These are phyloP conservation scores for Rubus parviflorus DNA, from an alignment of 306 rosid genomes.

Conservation along the genomic window DNA sequence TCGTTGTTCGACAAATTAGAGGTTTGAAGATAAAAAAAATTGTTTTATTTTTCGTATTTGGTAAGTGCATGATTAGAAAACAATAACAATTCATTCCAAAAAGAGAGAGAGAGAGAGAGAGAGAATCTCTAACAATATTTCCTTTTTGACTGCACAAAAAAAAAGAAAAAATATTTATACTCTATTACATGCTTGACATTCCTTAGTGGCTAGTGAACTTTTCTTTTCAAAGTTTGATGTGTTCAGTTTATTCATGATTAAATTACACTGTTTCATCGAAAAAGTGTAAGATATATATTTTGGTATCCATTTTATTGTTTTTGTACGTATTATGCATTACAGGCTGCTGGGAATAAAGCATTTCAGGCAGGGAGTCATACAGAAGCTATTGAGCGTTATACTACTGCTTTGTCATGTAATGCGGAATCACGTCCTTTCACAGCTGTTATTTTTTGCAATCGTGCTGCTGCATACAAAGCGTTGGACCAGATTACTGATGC, in stretches of 20 bases:
- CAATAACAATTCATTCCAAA: too few species aligned
- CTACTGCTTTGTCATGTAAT: slow-evolving; percentile 77
- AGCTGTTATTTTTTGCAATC: slow-evolving; percentile 93
- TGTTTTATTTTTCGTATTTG: too few species aligned
- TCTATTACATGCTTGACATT: not conserved
- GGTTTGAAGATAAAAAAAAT: too few species aligned
- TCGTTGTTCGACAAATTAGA: too few species aligned
- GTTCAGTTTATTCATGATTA: not conserved
- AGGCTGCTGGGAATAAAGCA: slow-evolving; percentile 97
- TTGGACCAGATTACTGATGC: slow-evolving; percentile 88
- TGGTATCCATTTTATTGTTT: slow-evolving; percentile 16
- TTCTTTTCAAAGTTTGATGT: not conserved
- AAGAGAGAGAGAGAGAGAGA: too few species aligned
- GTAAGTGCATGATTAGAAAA: too few species aligned
- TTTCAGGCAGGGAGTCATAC: slow-evolving; percentile 78
- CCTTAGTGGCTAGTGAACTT: not conserved
- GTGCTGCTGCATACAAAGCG: slow-evolving; percentile 95
- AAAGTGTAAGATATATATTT: not conserved
- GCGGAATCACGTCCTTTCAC: slow-evolving; percentile 84
- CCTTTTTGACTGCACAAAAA: not conserved
- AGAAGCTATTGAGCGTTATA: slow-evolving; percentile 84
- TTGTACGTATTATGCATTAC: slow-evolving; percentile 26
- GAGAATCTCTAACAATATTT: too few species aligned
- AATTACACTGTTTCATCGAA: not conserved
- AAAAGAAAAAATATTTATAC: not conserved